phyloP scores from a whole-genome alignment of 2,329 filamentous ascomycete genomes.

The Botryotinia narcissicola region DNA sequence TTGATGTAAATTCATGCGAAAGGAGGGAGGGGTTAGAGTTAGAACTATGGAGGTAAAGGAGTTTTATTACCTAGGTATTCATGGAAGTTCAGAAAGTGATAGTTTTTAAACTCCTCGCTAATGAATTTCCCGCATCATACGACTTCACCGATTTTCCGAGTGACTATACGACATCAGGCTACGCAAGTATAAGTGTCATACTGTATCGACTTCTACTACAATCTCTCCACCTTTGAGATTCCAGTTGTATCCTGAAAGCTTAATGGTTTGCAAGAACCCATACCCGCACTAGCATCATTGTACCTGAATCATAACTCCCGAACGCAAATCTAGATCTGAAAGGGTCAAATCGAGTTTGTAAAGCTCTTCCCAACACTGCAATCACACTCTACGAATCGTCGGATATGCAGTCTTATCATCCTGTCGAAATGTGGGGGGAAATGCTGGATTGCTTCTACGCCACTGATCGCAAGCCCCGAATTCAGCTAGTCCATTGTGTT shows the following conservation, averaged over 20 bases:
- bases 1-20: neutral
- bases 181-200: neutral
- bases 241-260: neutral
- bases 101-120: too few relatives aligned
- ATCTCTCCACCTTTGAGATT: neutral
- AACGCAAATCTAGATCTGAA: neutral
- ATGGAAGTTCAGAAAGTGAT: neutral
- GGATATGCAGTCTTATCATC: neutral
- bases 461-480: neutral
- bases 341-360: neutral
- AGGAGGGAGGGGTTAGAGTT: neutral
- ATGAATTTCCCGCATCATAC: neutral
- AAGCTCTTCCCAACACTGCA: neutral
- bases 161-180: neutral
- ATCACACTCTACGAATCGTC: neutral
- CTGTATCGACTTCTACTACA: neutral
- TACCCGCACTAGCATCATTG: neutral
- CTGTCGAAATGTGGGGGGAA: fast-evolving
- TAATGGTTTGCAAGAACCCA: neutral
- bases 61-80: too few relatives aligned
- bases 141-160: neutral
- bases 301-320: neutral
- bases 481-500: neutral
- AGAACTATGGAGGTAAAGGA: neutral
- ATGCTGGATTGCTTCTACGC: fast-evolving